Base-by-base conservation (phyloP, 106 monocot species). In the Phalaenopsis aphrodite region DNA sequence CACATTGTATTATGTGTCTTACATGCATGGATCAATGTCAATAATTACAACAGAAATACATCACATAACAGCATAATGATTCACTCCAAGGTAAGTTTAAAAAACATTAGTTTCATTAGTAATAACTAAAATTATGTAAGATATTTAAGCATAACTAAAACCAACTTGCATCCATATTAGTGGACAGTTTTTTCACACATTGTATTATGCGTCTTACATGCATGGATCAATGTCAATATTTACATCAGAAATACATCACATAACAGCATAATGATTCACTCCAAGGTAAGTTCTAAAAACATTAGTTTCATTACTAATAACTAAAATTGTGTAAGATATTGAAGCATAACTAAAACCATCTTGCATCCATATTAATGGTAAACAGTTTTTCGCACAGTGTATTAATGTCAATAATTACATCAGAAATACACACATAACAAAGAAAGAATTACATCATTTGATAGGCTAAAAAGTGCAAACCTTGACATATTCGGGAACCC, bases 401-500 rank as follows among this genome's bases (percentile, higher is more conserved):
- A 58, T 58, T 2, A 58, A 37, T 0, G 3, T 38, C 37, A 36
- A 69, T 16, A 39, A 69, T 15, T 69, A 38, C 36, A 69, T 12
- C 12, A 36, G 38, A 69, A 69, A 12, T 69, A 69, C 5, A 9
- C 38, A 41, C 39, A 69, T 38, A 7, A 39, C 39, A 14, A 69
- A 69, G 39, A 10, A 69, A 69, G 69, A 38, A 74, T 19, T 43
- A 14, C 17, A 74, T 42, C 36, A 5, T 14, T 5, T 36, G 36
- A 36, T 36, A 69, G 69, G 67, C 21, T 21, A 61, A 61, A 61
- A 4, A 77, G 58, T 45, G 18, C 75, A 79, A 75, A 94, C 97
- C 94, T 99, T 99, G 38, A 99, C 94, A 87, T 93, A 91, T 37
- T 89, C 94, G 56, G 98, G 98, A 80, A 99, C 98, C 98, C 98